Base-by-base conservation (phyloP, 768 basidiomycete species). In the Boletus subparvulus region DNA sequence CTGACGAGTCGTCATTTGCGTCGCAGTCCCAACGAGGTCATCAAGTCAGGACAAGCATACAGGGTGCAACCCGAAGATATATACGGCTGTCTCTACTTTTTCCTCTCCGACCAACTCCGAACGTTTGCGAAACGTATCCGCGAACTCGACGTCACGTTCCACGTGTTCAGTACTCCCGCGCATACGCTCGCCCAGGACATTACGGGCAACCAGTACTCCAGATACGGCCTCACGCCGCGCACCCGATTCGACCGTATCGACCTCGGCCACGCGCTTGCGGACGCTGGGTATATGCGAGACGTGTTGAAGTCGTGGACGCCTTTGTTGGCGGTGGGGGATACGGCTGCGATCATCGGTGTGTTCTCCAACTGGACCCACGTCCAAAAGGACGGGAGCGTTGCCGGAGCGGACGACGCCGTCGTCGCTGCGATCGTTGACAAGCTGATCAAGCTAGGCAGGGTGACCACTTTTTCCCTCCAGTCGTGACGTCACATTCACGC, bases 81-180 rank as follows among this genome's bases (percentile, higher is more conserved):
- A 41, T 78, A 70, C 46, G 81, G 81, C 6, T 81, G 79, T 50
- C 74, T 81, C 14, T 80, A 78, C 62, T 80, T 81, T 52, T 74
- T 69, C 60, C 61, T 81, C 28, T 67, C 72, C 1, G 67, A 75
- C 6, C 70, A 80, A 53, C 70, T 82, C 12, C 64, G 62, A 32
- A 63, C 50, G 3, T 79, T 82, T 59, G 65, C 72, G 0, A 47
- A 56, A n/a, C 76, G 77, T 10, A 61, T 80, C 40, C 66, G 70
- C n/a, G 67, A 62, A 14, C 69, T 79, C 47, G 58, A 67, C 0
- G 64, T 79, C 24, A 65, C 68, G 0, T 73, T 82, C 50, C 58
- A 59, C 19, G 47, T 79, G 3, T 68, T 65, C 35, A 56, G 61
- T 53, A 73, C 73, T 45, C 71, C 79, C 51, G 66, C 78, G 3